Conservation (phyloP, 371 early-diverging fungal genomes). For the Rhizomucor pusillus region DNA sequence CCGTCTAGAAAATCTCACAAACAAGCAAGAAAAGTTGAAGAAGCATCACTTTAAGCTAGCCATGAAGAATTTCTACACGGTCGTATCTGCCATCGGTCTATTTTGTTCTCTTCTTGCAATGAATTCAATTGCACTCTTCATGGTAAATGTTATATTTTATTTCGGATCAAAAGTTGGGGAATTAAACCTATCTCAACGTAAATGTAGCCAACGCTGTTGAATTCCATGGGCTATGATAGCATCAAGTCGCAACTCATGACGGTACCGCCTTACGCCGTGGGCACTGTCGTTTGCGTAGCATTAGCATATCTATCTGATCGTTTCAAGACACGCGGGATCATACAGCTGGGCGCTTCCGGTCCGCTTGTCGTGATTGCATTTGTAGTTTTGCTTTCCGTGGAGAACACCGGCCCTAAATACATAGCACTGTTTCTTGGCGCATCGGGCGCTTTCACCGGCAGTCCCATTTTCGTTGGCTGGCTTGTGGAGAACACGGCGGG, state of each 20-base stretch:
- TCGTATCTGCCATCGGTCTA: constrained; percentile 35
- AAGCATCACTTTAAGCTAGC: constrained; percentile 36
- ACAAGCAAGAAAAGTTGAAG: constrained; percentile 27
- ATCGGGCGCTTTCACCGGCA: constrained; percentile 22
- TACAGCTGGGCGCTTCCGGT: constrained; percentile 12
- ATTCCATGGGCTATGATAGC: constrained; percentile 15
- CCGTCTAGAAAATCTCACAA: constrained; percentile 32
- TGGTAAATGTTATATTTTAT: constrained; percentile 13
- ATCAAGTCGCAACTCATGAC: constrained; percentile 34
- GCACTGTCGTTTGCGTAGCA: constrained; percentile 22
- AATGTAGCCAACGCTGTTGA: constrained; percentile 13
- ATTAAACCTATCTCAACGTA: neutral
- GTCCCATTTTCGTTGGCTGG: constrained; percentile 24
- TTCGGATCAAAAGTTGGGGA: neutral
- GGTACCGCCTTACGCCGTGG: constrained; percentile 37
- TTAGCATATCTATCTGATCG: constrained; percentile 31
- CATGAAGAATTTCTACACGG: constrained; percentile 45
- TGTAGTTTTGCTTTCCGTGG: constrained; percentile 14
- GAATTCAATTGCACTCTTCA: constrained; percentile 46
- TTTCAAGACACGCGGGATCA: constrained; percentile 24
- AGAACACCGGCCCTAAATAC: constrained; percentile 14
- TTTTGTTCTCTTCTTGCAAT: constrained; percentile 33
- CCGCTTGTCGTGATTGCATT: constrained; percentile 17
- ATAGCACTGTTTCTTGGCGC: constrained; percentile 29
- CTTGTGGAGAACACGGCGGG: constrained; percentile 21